Base-by-base conservation (phyloP, 2,329 filamentous ascomycete genomes). In the Neocucurbitaria cava region DNA sequence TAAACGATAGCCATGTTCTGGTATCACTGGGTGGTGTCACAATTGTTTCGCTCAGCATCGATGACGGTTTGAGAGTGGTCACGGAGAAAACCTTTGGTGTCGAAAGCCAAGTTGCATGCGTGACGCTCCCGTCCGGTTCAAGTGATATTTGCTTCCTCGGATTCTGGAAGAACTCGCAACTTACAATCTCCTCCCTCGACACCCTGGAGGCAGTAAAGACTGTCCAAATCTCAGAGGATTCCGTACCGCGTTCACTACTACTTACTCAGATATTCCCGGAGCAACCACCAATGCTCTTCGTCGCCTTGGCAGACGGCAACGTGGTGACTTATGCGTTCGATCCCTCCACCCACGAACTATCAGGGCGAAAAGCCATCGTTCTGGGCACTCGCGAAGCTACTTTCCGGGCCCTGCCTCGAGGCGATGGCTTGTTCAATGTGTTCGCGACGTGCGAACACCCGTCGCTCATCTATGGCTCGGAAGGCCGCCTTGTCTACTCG, bases 361-460 rank as follows among this genome's bases (percentile, higher is more conserved):
- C 87, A 0, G 83, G 86, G 1, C 87, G 89, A 59, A 96, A 93
- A 72, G 92, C 87, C 65, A 88, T 96, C 21, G 87, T 94, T 1
- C 81, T 99, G 11, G 94, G 95, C 21, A 94, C 90, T 13, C 89
- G 92, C 56, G 90, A 96, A 63, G 90, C 94, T 1, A 87, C 86
- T 13, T 88, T 99, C 65, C 89, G 94, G 54, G 82, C 90, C 20
- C 78, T 99, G 2, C 91, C 92, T 0, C 85, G 88, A 46, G 81
- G 81, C 0, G 80, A 88, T 47, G 81, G 75, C 0, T 78, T 91
- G 0, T 90, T 84, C 71, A 96, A 90, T 65, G 88, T 99, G 0
- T 96, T 99, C 72, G 92, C 92, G 0, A 96, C 92, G 0, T 96
- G 92, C 52, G 95, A 99, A 68, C 92, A 97, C 70, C 91, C 95